Evolutionary conservation across 2,329 filamentous ascomycete species (phyloP).

Genomic region (Corinectria fuckeliana): DNA sequence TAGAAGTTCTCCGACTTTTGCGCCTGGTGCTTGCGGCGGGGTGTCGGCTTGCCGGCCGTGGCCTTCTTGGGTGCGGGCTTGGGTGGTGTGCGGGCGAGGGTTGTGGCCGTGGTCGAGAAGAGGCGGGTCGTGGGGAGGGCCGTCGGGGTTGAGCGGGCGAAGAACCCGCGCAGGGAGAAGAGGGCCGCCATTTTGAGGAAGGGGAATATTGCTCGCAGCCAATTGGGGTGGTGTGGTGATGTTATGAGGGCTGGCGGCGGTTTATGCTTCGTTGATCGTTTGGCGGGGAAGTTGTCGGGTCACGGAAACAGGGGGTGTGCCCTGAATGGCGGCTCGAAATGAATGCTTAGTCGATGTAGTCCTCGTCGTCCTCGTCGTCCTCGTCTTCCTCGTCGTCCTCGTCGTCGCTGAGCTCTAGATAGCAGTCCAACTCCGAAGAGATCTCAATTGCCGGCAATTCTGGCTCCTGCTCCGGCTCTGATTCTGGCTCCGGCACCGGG

Average conservation of each 20-base stretch:
- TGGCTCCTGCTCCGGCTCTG: too few relatives aligned
- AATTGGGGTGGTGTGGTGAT: background rate
- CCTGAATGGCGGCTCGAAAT: background rate
- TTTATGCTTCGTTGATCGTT: background rate
- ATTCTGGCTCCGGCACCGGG: background rate
- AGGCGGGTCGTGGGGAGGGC: slow-evolving; percentile 30
- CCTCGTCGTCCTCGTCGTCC: background rate
- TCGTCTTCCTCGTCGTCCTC: background rate
- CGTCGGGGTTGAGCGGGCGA: slow-evolving; percentile 32
- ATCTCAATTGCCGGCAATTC: too few relatives aligned
- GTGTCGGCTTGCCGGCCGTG: slow-evolving; percentile 31
- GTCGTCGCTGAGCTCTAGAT: background rate
- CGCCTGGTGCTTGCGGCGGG: slow-evolving; percentile 37
- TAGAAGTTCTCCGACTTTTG: slow-evolving; percentile 48
- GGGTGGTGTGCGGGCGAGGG: slow-evolving; percentile 41
- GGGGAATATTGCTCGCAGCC: slow-evolving; percentile 5
- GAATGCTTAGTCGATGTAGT: background rate
- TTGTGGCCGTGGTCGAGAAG: slow-evolving; percentile 42
- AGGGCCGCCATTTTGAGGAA: slow-evolving; percentile 37
- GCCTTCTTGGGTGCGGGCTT: slow-evolving; percentile 35
- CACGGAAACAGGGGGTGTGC: background rate
- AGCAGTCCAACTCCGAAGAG: background rate
- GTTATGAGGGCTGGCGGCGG: background rate
- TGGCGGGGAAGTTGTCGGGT: background rate
- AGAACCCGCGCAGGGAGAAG: slow-evolving; percentile 41